Base-by-base conservation (phyloP, 2,329 filamentous ascomycete species). In the Onygenales sp. region DNA sequence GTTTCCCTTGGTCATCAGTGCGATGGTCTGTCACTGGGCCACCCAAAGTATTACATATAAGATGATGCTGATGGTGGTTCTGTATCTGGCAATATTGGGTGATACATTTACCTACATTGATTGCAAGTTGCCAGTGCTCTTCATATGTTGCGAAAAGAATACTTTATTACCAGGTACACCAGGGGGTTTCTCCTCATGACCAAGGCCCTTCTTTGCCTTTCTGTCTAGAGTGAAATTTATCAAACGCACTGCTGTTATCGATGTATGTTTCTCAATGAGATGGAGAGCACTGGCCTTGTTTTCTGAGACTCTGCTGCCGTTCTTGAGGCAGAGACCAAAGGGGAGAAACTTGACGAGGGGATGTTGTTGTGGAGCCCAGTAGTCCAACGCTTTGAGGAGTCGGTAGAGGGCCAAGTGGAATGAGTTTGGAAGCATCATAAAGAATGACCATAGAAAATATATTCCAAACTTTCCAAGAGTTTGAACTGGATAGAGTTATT, bases 251-350 rank as follows among this genome's bases (percentile, higher is more conserved):
- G 56, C 53, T 13, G 52, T 51, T 4, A 57, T 52, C 6, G 48
- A 42, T 14, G 56, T 57, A n/a, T 58, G 36, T 42, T 54, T 52
- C 31, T 56, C 56, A 34, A 56, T 37, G 13, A 54, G 42, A 4
- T 17, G 46, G 42, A 58, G 54, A 21, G 56, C 54, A 44, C 56
- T 55, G 3, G 53, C 56, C 43, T 57, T 53, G 32, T 56, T 55
- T 34, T 48, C 37, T 14, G 51, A 42, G 27, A 49, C 51, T n/a
- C 44, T 42, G 5, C 13, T 6, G 14, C 54, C 52, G n/a, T 45
- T 42, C 37, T 57, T 57, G 4, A 57, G 44, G 42, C 49, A 57
- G 9, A 58, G 54, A 33, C 56, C 56, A 17, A 52, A 37, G 6
- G 54, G 56, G 9, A 58, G 49, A 37, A 34, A 44, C 36, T 52